Evolutionary conservation across 2,329 filamentous ascomycete genomes (phyloP).

Genomic region (Rutstroemia sp.): DNA sequence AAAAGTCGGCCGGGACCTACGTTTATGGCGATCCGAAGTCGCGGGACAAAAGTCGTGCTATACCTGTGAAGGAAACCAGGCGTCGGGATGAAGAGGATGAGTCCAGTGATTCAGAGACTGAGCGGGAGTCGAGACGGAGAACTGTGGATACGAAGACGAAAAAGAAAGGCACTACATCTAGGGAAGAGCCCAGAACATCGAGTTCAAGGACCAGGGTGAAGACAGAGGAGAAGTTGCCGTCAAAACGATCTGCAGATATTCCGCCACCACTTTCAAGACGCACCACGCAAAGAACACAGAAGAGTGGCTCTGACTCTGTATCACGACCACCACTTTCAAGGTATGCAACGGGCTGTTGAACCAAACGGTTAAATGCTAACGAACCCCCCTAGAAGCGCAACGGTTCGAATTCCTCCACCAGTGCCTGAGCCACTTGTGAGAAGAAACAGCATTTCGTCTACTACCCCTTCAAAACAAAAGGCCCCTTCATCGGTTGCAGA

Average conservation of each 20-base stretch:
- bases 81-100: constrained; percentile 18
- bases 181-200: constrained; percentile 17
- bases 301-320: constrained; percentile 14
- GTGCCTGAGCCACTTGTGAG: constrained; percentile 13
- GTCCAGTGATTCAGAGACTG: constrained; percentile 18
- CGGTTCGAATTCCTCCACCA: constrained; percentile 8
- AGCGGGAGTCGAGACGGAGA: constrained; percentile 8
- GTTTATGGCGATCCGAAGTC: constrained; percentile 18
- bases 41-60: constrained; percentile 11
- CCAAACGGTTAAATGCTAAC: constrained; percentile 13
- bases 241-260: constrained; percentile 7
- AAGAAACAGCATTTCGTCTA: constrained; percentile 21
- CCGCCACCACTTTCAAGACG: constrained; percentile 15
- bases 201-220: constrained; percentile 12
- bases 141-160: constrained; percentile 19
- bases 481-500: constrained; percentile 13
- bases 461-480: constrained; percentile 15
- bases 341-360: constrained; percentile 10
- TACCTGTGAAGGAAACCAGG: constrained; percentile 17
- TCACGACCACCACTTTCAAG: constrained; percentile 20
- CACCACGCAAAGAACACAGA: constrained; percentile 16
- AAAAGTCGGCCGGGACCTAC: constrained; percentile 12
- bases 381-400: constrained; percentile 11
- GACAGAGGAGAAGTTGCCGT: constrained; percentile 10
- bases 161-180: constrained; percentile 20